Evolutionary conservation across 139 green algal species (phyloP).

Genomic region (Dunaliella sp.): DNA sequence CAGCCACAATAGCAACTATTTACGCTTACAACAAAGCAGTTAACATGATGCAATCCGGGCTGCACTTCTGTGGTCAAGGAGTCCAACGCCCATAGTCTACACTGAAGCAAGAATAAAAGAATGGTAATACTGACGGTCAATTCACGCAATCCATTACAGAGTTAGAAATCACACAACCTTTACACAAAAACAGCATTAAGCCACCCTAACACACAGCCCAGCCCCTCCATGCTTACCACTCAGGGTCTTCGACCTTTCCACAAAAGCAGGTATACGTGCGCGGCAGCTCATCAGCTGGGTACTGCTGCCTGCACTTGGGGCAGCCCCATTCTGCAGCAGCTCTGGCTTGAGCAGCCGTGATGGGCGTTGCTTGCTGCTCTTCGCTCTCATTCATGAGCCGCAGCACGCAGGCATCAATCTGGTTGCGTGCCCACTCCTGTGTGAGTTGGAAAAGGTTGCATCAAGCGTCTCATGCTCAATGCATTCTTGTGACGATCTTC

Average conservation of each 20-base stretch:
- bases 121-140: too few relatives aligned
- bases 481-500: background rate
- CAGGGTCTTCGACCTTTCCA: conserved; percentile 53
- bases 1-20: too few relatives aligned
- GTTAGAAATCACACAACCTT: too few relatives aligned
- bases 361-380: background rate
- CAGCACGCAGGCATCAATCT: conserved; percentile 40
- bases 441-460: background rate
- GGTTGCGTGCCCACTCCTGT: conserved; percentile 69
- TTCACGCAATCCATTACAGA: too few relatives aligned
- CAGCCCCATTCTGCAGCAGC: conserved; percentile 60
- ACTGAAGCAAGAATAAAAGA: too few relatives aligned
- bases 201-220: too few relatives aligned
- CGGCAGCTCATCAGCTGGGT: conserved; percentile 44
- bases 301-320: conserved; percentile 73
- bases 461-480: background rate
- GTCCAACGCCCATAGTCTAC: too few relatives aligned
- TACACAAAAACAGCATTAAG: too few relatives aligned
- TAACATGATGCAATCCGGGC: too few relatives aligned
- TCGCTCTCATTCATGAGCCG: conserved; percentile 19
- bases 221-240: too few relatives aligned
- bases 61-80: too few relatives aligned
- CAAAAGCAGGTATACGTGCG: conserved; percentile 73
- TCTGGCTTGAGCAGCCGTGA: conserved; percentile 11
- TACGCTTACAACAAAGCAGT: too few relatives aligned